Evolutionary conservation across 345 rosid species (phyloP).

Genomic region (Heritiera littoralis): DNA sequence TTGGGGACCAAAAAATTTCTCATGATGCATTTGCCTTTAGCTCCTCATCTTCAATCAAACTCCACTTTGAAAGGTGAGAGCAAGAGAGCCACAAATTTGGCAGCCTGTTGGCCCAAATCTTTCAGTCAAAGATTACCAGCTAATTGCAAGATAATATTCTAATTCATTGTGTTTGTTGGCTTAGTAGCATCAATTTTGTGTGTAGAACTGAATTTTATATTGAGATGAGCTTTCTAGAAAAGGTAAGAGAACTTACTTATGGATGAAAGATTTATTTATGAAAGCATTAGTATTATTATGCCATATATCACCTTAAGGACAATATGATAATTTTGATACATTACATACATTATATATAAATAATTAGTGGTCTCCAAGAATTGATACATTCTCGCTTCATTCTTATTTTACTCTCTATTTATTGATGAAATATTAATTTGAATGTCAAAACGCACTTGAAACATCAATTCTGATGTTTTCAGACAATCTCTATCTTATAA

Average conservation of each 20-base stretch:
- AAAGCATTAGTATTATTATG: too few species aligned
- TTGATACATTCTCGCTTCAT: too few species aligned
- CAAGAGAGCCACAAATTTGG: neutral
- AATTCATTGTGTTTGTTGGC: neutral
- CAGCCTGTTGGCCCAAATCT: conserved; percentile 1
- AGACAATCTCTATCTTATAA: too few species aligned
- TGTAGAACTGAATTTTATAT: neutral
- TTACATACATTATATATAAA: too few species aligned
- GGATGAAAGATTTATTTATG: neutral
- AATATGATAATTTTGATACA: too few species aligned
- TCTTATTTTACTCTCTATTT: too few species aligned
- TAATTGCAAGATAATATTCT: neutral
- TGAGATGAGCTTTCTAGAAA: too few species aligned
- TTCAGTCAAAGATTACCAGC: neutral
- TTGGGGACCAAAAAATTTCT: neutral
- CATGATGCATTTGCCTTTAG: neutral
- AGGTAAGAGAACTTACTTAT: too few species aligned
- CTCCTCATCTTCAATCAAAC: conserved; percentile 10
- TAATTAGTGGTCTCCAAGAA: too few species aligned
- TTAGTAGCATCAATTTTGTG: neutral
- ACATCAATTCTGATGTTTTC: too few species aligned
- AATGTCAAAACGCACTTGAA: too few species aligned
- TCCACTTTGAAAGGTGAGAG: conserved; percentile 5
- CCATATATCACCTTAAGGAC: neutral
- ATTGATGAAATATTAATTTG: too few species aligned